These are phyloP conservation scores for Boeremia exigua DNA, from an alignment of 2,329 filamentous ascomycete genomes.

Conservation along the genomic window DNA sequence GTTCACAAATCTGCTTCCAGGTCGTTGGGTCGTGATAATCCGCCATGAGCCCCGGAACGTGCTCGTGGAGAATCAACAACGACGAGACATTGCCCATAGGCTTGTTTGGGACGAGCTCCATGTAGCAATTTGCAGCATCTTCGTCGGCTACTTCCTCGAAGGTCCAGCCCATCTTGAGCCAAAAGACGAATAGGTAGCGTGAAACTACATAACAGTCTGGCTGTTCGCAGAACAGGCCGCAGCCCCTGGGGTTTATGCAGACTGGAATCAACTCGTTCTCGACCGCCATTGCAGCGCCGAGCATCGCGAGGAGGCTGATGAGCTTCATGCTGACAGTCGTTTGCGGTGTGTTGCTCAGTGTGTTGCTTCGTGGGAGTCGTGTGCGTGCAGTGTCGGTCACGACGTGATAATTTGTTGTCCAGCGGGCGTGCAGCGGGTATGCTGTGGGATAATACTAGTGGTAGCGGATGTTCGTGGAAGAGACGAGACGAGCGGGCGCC, in stretches of 20 bases:
- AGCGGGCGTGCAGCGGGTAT: background rate
- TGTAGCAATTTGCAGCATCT: background rate
- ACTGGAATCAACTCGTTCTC: background rate
- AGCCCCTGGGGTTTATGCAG: background rate
- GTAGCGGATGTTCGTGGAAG: background rate
- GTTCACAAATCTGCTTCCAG: too few relatives aligned
- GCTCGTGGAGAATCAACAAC: background rate
- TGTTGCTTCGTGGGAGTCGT: background rate
- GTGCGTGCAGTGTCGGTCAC: background rate
- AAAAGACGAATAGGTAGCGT: background rate
- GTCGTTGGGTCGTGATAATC: too few relatives aligned
- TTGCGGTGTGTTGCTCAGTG: background rate
- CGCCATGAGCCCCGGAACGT: background rate
- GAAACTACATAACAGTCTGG: background rate
- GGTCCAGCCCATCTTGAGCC: background rate
- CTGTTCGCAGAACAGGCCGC: background rate
- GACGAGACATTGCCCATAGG: background rate
- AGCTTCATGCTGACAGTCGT: background rate
- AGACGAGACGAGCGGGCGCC: background rate
- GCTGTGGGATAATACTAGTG: background rate
- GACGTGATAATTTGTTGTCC: background rate
- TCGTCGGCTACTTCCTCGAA: background rate
- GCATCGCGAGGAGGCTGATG: background rate
- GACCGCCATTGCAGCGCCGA: background rate
- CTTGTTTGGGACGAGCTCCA: background rate